Percentiles rank a stretch among this genome's conserved stretches.
phyloP scores from a whole-genome alignment of 768 basidiomycete species.

The Clitopilus passeckerianus region DNA sequence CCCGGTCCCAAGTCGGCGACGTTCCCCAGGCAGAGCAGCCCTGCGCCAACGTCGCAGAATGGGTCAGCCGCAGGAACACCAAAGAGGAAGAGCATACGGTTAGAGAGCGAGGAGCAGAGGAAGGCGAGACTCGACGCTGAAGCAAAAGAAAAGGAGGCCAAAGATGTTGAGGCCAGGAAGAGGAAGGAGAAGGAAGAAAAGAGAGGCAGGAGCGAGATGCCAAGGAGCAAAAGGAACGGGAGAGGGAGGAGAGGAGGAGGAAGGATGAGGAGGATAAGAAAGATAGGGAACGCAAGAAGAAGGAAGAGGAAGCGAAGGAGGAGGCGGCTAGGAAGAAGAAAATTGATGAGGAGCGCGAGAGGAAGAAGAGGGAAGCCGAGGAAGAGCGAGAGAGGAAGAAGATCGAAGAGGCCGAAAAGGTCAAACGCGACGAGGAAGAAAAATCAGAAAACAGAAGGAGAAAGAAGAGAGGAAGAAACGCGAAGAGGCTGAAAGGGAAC shows the following conservation, averaged over 20 bases:
- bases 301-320: constrained; percentile 30
- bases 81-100: constrained; percentile 41
- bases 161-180: constrained; percentile 22
- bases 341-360: constrained; percentile 22
- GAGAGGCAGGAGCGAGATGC: constrained; percentile 15
- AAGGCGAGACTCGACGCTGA: constrained; percentile 31
- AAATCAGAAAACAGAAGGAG: constrained; percentile 18
- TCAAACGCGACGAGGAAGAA: constrained; percentile 26
- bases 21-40: constrained; percentile 2
- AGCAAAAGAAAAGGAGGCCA: constrained; percentile 23
- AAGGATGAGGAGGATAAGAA: constrained; percentile 50
- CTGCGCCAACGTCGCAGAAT: constrained; percentile 32
- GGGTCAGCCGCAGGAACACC: constrained; percentile 30
- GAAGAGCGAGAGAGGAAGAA: constrained; percentile 28
- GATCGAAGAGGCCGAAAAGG: constrained; percentile 24
- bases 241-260: constrained; percentile 31
- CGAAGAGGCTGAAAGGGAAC: constrained; percentile 49
- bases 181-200: constrained; percentile 25
- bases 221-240: neutral
- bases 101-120: constrained; percentile 57
- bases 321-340: constrained; percentile 29
- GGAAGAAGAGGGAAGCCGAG: constrained; percentile 27
- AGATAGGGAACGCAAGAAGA: constrained; percentile 34
- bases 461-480: constrained; percentile 27
- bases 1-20: neutral